These are phyloP conservation scores for Ophiocordyceps camponoti-rufipedis DNA, from an alignment of 2,329 filamentous ascomycete genomes.

Conservation along the genomic window DNA sequence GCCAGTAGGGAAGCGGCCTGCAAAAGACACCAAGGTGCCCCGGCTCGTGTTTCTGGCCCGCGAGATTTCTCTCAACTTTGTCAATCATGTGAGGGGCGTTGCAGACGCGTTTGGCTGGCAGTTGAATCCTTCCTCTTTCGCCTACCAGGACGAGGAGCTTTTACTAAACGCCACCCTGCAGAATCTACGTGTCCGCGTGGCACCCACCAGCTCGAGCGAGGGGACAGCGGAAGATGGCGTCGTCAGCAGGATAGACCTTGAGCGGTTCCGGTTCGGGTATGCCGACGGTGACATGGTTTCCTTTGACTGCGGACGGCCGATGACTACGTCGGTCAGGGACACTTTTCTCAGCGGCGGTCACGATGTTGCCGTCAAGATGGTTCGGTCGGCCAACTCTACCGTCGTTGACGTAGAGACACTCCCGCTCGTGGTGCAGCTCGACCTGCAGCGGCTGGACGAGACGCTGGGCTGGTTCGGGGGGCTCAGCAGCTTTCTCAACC, in stretches of 20 bases:
- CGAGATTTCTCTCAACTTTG: constrained; percentile 33
- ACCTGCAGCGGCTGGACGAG: constrained; percentile 69
- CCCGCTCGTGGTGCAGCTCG: constrained; percentile 57
- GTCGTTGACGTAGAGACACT: constrained; percentile 54
- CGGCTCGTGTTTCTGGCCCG: constrained; percentile 27
- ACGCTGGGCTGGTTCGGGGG: constrained; percentile 80
- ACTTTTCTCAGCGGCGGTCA: constrained; percentile 36
- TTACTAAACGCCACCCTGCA: constrained; percentile 31
- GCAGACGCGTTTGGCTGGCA: constrained; percentile 29
- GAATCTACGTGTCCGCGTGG: constrained; percentile 18
- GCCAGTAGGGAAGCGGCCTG: constrained; percentile 2
- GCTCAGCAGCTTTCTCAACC: constrained; percentile 74
- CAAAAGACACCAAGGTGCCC: constrained; percentile 7
- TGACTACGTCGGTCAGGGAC: constrained; percentile 41
- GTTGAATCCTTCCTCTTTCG: constrained; percentile 19
- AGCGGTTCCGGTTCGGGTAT: constrained; percentile 45
- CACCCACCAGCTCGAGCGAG: constrained; percentile 2
- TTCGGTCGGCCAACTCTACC: constrained; percentile 23
- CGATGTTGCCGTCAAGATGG: constrained; percentile 36
- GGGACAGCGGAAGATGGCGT: constrained; percentile 10
- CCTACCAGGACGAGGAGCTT: constrained; percentile 31
- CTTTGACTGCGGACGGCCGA: constrained; percentile 37
- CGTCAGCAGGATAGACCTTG: constrained; percentile 24
- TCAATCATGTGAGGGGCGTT: constrained; percentile 34
- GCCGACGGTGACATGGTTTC: constrained; percentile 42